Evolutionary conservation across 768 basidiomycete genomes (phyloP).

Genomic region (Macrolepiota fuliginosa): DNA sequence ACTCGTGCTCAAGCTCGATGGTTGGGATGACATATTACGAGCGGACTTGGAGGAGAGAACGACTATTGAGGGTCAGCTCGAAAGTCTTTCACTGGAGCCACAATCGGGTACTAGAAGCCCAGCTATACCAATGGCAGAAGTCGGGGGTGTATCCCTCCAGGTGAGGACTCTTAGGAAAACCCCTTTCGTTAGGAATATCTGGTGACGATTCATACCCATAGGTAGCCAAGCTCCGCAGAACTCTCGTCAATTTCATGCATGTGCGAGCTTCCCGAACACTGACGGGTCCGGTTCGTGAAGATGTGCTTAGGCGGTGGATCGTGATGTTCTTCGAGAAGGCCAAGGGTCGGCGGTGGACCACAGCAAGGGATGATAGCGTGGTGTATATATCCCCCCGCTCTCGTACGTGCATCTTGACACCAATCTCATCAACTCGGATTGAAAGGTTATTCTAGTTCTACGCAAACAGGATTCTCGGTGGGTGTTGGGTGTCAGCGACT

Average conservation of each 20-base stretch:
- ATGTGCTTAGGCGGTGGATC: background rate
- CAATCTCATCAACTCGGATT: background rate
- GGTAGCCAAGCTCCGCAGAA: background rate
- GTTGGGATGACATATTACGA: background rate
- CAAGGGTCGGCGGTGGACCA: background rate
- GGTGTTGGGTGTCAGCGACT: background rate
- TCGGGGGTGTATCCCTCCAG: background rate
- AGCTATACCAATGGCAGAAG: background rate
- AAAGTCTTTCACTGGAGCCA: background rate
- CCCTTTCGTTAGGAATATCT: background rate
- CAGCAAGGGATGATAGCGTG: background rate
- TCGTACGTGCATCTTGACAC: background rate
- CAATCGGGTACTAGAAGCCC: background rate
- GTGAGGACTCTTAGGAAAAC: background rate
- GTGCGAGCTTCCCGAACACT: background rate
- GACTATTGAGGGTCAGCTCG: background rate
- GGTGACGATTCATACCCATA: background rate
- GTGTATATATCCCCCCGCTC: background rate
- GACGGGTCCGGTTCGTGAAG: no score
- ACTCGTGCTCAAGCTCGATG: background rate
- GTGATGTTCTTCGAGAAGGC: background rate
- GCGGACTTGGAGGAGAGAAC: background rate
- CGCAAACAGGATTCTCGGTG: background rate
- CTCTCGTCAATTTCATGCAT: background rate
- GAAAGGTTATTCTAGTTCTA: background rate